Evolutionary conservation across 2,329 filamentous ascomycete species (phyloP).

Genomic region (Colletotrichum eleusines): DNA sequence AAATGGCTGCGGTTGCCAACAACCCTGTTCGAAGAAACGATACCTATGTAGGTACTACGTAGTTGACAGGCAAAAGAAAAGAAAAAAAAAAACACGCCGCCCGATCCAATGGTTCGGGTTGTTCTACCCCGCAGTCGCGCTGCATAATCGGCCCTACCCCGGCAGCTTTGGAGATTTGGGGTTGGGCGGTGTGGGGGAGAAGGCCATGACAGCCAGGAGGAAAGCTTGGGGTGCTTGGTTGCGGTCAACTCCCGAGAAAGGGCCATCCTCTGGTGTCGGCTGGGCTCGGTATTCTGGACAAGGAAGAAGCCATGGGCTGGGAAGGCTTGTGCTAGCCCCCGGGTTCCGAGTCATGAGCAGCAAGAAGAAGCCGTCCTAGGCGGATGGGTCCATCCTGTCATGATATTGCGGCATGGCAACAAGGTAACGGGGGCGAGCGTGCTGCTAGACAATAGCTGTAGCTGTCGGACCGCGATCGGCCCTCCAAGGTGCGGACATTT

Average conservation of each 20-base stretch:
- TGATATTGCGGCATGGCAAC: neutral
- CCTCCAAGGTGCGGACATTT: neutral
- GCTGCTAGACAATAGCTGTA: neutral
- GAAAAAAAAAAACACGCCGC: neutral
- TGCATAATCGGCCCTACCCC: constrained; percentile 37
- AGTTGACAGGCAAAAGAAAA: too few species aligned
- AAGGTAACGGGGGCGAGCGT: neutral
- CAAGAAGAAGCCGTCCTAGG: neutral
- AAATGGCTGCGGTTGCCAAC: too few species aligned
- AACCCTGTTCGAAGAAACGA: too few species aligned
- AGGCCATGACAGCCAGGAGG: neutral
- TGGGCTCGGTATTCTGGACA: neutral
- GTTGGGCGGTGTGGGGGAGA: constrained; percentile 31
- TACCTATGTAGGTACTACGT: neutral
- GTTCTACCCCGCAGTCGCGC: constrained; percentile 29
- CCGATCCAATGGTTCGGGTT: constrained; percentile 33
- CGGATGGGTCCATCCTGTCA: neutral
- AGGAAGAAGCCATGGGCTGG: too few species aligned
- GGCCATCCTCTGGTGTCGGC: too few species aligned
- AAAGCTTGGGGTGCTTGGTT: neutral
- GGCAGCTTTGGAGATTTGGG: constrained; percentile 30
- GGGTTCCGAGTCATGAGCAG: constrained; percentile 1
- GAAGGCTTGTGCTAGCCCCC: neutral
- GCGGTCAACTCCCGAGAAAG: constrained; percentile 35
- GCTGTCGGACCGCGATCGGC: neutral